Evolutionary conservation across 768 basidiomycete genomes (phyloP).

Genomic region (Porphyrellus cyaneotinctus): DNA sequence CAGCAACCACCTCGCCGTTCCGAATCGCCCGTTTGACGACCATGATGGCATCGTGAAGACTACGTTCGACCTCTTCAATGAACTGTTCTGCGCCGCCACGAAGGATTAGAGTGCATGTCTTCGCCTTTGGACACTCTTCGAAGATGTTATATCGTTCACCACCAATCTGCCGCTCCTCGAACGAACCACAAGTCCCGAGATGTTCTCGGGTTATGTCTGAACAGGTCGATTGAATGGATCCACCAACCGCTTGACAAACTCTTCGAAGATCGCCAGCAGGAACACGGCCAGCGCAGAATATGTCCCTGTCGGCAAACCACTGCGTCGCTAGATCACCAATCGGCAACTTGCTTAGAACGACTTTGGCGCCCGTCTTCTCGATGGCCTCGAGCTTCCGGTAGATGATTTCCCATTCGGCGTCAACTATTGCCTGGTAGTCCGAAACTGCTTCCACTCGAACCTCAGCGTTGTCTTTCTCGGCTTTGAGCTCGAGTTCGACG

Average conservation of each 20-base stretch:
- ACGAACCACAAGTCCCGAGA: conserved; percentile 88
- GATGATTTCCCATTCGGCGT: conserved; percentile 99
- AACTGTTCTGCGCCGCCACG: conserved; percentile 98
- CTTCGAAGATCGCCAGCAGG: conserved; percentile 84
- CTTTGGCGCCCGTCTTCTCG: conserved; percentile 93
- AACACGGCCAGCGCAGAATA: conserved; percentile 98
- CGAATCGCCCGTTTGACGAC: conserved; percentile 97
- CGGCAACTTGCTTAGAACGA: conserved; percentile 95
- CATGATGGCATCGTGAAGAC: conserved; percentile 98
- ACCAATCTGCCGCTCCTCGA: conserved; percentile 94
- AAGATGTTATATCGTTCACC: conserved; percentile 97
- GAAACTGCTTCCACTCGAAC: conserved; percentile 95
- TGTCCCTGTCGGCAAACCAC: conserved; percentile 98
- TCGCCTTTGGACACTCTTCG: conserved; percentile 87
- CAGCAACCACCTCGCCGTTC: conserved; percentile 95
- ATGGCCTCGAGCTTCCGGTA: conserved; percentile 96
- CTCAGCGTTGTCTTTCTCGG: conserved; percentile 99
- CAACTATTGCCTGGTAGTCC: conserved; percentile 98
- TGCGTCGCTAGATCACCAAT: conserved; percentile 99
- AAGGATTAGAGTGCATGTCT: conserved; percentile 91
- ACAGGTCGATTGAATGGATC: conserved; percentile 91
- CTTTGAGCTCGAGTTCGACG: conserved; percentile 97
- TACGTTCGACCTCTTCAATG: conserved; percentile 96
- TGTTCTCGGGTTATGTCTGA: conserved; percentile 88
- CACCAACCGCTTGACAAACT: conserved; percentile 94